Evolutionary conservation across 345 rosid genomes (phyloP).

Genomic region (Mercurialis annua): DNA sequence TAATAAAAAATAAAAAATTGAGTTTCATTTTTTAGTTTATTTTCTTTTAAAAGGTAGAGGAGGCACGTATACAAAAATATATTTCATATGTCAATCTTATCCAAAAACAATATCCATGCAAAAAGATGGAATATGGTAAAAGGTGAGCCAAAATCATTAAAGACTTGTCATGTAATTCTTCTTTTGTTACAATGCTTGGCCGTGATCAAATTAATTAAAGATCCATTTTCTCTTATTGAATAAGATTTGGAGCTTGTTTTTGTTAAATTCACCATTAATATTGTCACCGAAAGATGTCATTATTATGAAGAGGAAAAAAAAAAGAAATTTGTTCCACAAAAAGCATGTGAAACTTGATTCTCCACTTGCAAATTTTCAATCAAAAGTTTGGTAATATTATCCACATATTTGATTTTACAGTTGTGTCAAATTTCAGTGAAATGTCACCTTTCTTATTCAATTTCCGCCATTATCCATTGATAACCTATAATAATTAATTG

Average conservation of each 20-base stretch:
- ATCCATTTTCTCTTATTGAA: background rate
- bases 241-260: background rate
- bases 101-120: slow-evolving; percentile 5
- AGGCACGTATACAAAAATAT: slow-evolving; percentile 16
- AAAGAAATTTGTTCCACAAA: background rate
- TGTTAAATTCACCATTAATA: slow-evolving; percentile 9
- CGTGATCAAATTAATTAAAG: slow-evolving; percentile 25
- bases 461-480: background rate
- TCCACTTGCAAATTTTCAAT: background rate
- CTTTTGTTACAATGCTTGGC: slow-evolving; percentile 11
- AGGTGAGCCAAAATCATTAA: background rate
- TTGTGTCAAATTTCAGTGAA: background rate
- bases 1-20: background rate
- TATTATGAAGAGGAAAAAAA: background rate
- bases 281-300: slow-evolving; percentile 24
- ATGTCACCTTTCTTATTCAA: background rate
- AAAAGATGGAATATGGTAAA: background rate
- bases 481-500: background rate
- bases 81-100: background rate
- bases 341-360: slow-evolving; percentile 20
- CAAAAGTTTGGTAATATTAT: background rate
- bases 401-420: slow-evolving; percentile 9
- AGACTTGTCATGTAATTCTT: slow-evolving; percentile 19
- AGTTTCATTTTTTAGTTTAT: no score
- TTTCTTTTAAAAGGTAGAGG: no score